phyloP scores from a whole-genome alignment of 768 basidiomycete species.

The Sporobolomyces phaffii region DNA sequence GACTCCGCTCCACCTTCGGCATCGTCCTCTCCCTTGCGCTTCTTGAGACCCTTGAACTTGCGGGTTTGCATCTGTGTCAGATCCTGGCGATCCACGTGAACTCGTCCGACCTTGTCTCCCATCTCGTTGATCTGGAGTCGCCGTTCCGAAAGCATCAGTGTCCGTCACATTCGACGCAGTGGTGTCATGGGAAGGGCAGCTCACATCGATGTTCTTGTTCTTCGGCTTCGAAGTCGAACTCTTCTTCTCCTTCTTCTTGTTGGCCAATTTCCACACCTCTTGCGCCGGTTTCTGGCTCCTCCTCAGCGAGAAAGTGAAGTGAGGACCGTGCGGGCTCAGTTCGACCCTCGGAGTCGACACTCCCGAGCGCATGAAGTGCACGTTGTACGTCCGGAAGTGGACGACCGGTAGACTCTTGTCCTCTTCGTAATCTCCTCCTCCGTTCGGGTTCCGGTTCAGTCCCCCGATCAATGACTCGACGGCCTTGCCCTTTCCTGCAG shows the following conservation, averaged over 20 bases:
- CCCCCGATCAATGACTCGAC: conserved; percentile 28
- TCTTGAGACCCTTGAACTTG: conserved; percentile 88
- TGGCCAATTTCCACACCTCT: conserved; percentile 71
- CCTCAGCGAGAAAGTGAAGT: conserved; percentile 72
- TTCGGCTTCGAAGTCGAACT: conserved; percentile 68
- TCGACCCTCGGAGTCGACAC: conserved; percentile 73
- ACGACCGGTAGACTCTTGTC: conserved; percentile 61
- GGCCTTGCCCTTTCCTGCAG: conserved; percentile 28
- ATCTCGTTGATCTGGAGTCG: conserved; percentile 68
- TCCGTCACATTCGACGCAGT: background rate
- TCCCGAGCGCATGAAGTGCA: conserved; percentile 67
- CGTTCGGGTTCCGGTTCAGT: background rate
- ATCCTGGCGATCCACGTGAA: conserved; percentile 75
- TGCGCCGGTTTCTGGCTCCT: conserved; percentile 68
- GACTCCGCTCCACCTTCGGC: background rate
- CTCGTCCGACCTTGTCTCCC: conserved; percentile 86
- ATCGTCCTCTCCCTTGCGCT: conserved; percentile 36
- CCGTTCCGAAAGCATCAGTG: background rate
- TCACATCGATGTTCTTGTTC: conserved; percentile 88
- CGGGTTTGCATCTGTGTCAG: conserved; percentile 75
- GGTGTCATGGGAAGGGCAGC: background rate
- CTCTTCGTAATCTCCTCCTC: conserved; percentile 24
- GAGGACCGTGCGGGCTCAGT: conserved; percentile 83
- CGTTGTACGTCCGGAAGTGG: conserved; percentile 80
- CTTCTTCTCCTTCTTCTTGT: conserved; percentile 78